Evolutionary conservation across 805 yeast genomes (phyloP), one percentile per base, ranked within the genome.

Genomic region (Starmerella powellii): DNA sequence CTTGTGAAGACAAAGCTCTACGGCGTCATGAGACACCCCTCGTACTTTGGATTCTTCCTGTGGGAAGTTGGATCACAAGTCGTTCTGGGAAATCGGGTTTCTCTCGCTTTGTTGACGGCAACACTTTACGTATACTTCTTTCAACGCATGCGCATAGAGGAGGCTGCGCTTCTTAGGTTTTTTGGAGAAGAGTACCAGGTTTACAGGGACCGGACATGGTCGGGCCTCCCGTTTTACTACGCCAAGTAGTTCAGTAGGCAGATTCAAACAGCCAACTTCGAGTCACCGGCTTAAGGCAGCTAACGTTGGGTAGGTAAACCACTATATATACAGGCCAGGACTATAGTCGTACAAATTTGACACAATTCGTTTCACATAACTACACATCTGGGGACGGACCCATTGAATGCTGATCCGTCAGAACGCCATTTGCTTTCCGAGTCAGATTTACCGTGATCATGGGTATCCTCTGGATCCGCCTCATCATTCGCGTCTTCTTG

Each of bases 41-140:
- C 93, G 37, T 91, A 91, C 61, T 71, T 76, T 31, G 98, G 96
- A 0, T 91, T 81, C 59, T 87, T 76, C 56, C 76, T 85, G 74
- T 91, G 97, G 96, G 88, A 93, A 12, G 50, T 87, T 3, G 96
- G 96, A 0, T 68, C 85, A 1, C 94, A 88, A 57, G 19, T 91
- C 35, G 49, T 79, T 46, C 60, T 88, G 44, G 61, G 74, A 34
- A 91, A 86, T 61, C 76, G 81, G 6, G 35, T 84, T 0, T 68
- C 85, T 1, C 53, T 73, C 2, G 37, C 66, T 1, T 63, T 69
- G 0, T 91, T 86, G 46, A 53, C 67, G 0, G 49, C 61, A n/a
- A 71, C 76, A 3, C 64, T 91, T 17, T 76, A 77, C 72, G 54
- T 59, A 27, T 91, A 91, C 56, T 91, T 91, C 65, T 60, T 60